Conservation (phyloP, 1,284 basidiomycete species). For the Ustilago crameri region DNA sequence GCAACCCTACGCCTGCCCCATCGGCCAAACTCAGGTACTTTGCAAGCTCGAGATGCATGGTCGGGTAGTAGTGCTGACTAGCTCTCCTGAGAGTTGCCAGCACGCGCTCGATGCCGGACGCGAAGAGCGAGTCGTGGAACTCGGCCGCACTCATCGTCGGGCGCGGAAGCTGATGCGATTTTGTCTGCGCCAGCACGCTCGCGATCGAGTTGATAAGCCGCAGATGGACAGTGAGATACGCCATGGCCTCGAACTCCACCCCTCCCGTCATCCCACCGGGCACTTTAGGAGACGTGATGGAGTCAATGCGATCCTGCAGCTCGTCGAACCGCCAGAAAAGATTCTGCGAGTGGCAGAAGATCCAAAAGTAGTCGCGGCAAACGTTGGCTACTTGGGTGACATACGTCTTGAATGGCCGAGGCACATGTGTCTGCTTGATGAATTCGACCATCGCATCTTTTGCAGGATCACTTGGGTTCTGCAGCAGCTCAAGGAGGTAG, state of each 20-base stretch:
- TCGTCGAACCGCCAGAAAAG: slow-evolving; percentile 84
- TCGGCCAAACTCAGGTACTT: slow-evolving; percentile 34
- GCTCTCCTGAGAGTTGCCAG: slow-evolving; percentile 44
- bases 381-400: slow-evolving; percentile 87
- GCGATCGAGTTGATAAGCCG: slow-evolving; percentile 52
- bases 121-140: slow-evolving; percentile 53
- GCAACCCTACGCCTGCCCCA: slow-evolving; percentile 18
- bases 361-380: slow-evolving; percentile 95
- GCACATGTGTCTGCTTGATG: slow-evolving; percentile 82
- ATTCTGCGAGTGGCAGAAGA: slow-evolving; percentile 96
- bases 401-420: slow-evolving; percentile 89
- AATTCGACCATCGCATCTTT: slow-evolving; percentile 74
- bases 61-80: slow-evolving; percentile 59
- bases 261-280: slow-evolving; percentile 98
- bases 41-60: slow-evolving; percentile 62
- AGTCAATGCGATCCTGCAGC: slow-evolving; percentile 76
- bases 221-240: slow-evolving; percentile 74
- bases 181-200: slow-evolving; percentile 18
- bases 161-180: slow-evolving; percentile 21
- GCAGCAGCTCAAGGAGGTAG: slow-evolving; percentile 58
- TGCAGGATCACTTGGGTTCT: slow-evolving; percentile 47
- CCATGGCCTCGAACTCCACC: slow-evolving; percentile 96
- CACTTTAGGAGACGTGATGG: slow-evolving; percentile 88
- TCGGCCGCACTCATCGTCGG: slow-evolving; percentile 35
- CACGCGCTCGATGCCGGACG: slow-evolving; percentile 50